phyloP scores from a whole-genome alignment of 1,139 yeast genomes.

The Pneumocystis carinii region DNA sequence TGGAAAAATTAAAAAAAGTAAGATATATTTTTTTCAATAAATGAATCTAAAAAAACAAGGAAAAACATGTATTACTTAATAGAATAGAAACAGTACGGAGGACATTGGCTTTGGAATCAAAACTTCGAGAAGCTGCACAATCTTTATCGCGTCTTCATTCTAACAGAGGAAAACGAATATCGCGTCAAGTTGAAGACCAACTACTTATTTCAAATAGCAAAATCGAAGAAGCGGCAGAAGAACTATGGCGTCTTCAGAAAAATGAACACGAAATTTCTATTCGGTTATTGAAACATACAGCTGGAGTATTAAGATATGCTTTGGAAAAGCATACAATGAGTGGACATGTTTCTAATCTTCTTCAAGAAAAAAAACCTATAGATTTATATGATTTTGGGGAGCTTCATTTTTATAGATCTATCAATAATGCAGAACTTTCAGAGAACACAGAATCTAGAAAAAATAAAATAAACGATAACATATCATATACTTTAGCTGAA shows the following conservation, averaged over 20 bases:
- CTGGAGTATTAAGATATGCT: conserved; percentile 7
- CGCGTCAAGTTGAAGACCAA: conserved; percentile 10
- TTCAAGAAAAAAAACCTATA: conserved; percentile 1
- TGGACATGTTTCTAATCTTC: not conserved
- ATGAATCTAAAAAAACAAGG: not conserved
- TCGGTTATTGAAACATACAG: conserved; percentile 9
- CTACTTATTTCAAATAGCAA: conserved; percentile 6
- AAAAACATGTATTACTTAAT: conserved; percentile 2
- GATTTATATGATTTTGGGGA: conserved; percentile 3
- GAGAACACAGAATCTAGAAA: not conserved
- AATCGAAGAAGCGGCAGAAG: conserved; percentile 11
- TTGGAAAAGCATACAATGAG: conserved; percentile 1
- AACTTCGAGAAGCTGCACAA: conserved; percentile 10
- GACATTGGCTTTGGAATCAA: conserved; percentile 9
- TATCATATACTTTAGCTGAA: not conserved
- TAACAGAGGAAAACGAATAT: conserved; percentile 7
- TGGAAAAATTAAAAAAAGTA: conserved; percentile 5
- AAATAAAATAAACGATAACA: not conserved
- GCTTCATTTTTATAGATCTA: conserved; percentile 5
- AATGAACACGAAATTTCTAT: conserved; percentile 6
- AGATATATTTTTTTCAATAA: not conserved
- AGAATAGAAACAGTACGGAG: conserved; percentile 9
- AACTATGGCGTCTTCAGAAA: conserved; percentile 9
- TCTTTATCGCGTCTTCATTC: conserved; percentile 9
- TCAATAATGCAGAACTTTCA: not conserved